phyloP scores from a whole-genome alignment of 331 rosid genomes.

The Pyracantha coccinea region DNA sequence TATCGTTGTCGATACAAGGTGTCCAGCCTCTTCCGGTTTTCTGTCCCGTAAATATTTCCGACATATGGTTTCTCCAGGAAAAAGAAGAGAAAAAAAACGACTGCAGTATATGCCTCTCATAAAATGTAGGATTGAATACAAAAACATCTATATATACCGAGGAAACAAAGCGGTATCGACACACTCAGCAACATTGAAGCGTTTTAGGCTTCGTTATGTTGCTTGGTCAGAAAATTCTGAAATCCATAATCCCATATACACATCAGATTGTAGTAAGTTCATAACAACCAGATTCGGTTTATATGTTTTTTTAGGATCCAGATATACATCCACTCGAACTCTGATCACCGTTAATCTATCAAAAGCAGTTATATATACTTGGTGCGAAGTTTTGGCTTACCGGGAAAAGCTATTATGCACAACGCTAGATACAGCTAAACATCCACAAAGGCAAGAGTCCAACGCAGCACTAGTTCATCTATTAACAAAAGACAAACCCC shows the following conservation, averaged over 20 bases:
- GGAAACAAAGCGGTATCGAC: neutral
- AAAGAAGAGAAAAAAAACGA: no score
- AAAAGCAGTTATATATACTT: slow-evolving; percentile 17
- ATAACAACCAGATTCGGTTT: no score
- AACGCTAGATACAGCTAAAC: slow-evolving; percentile 17
- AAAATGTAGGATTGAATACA: neutral
- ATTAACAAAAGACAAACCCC: neutral
- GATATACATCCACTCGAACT: neutral
- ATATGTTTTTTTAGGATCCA: neutral
- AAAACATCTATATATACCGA: neutral
- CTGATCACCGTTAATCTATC: neutral
- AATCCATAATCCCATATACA: no score
- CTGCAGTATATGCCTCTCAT: no score
- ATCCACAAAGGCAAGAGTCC: neutral
- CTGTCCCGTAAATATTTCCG: no score
- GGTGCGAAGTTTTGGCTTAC: slow-evolving; percentile 9
- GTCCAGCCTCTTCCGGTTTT: no score
- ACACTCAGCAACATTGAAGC: neutral
- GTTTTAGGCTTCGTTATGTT: neutral
- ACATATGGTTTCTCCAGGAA: no score
- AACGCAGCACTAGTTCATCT: slow-evolving; percentile 1
- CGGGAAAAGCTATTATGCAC: slow-evolving; percentile 25
- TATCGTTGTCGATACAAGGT: no score
- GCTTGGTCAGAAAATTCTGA: no score
- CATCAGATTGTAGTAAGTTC: no score